Evolutionary conservation across 441 rosid species (phyloP).

Genomic region (Biscutella laevigata): DNA sequence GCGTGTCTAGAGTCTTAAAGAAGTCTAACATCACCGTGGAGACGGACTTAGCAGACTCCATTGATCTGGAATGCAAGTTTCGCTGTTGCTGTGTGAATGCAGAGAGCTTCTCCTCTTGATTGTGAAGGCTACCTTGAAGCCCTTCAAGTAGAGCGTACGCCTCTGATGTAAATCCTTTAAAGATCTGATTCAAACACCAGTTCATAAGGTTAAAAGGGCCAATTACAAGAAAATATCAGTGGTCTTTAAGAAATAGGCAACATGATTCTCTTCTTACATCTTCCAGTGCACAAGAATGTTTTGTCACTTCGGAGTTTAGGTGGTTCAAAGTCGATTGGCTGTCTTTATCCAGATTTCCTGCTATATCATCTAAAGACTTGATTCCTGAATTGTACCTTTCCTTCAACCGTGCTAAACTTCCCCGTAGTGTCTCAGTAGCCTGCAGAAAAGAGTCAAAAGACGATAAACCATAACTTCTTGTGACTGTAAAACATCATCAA

Average conservation of each 20-base stretch:
- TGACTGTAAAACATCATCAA: neutral
- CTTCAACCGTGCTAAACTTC: constrained; percentile 61
- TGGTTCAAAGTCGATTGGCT: constrained; percentile 56
- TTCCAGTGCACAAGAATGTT: constrained; percentile 72
- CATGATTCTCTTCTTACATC: constrained; percentile 43
- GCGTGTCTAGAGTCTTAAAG: constrained; percentile 62
- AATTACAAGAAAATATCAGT: neutral
- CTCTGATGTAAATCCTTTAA: constrained; percentile 71
- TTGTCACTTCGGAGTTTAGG: constrained; percentile 77
- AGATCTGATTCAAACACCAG: constrained; percentile 44
- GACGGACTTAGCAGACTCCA: constrained; percentile 67
- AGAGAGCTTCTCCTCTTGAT: constrained; percentile 71
- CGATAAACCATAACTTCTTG: neutral
- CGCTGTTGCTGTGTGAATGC: constrained; percentile 74
- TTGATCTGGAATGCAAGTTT: constrained; percentile 72
- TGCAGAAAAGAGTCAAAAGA: constrained; percentile 19
- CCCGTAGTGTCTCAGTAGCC: constrained; percentile 79
- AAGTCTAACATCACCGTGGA: constrained; percentile 62
- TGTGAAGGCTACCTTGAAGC: constrained; percentile 73
- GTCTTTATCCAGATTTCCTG: constrained; percentile 58
- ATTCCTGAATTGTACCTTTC: constrained; percentile 61
- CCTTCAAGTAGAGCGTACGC: constrained; percentile 72
- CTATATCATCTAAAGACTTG: constrained; percentile 64
- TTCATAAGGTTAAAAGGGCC: neutral
- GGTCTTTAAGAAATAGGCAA: neutral